Conservation (phyloP, 345 rosid species). For the Brassica nigra region DNA sequence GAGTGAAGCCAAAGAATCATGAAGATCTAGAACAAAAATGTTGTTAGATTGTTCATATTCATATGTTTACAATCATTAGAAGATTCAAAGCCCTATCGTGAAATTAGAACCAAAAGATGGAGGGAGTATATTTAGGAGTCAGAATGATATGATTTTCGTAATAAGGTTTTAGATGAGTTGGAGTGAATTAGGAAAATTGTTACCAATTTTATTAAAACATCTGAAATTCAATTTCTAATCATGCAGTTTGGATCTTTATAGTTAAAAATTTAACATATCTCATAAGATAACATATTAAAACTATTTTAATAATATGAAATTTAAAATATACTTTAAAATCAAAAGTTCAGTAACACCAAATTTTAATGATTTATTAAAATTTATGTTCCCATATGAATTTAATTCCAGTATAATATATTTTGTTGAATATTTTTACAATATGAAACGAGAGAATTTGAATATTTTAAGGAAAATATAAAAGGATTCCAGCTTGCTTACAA, state of each 20-base stretch:
- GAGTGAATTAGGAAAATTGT: background rate
- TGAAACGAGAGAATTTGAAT: background rate
- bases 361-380: background rate
- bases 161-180: background rate
- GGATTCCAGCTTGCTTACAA: slow-evolving; percentile 22
- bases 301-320: background rate
- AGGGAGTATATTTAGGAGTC: background rate
- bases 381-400: background rate
- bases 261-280: background rate
- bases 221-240: background rate
- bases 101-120: background rate
- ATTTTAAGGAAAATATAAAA: background rate
- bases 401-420: background rate
- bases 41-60: background rate
- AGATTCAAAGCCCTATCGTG: background rate
- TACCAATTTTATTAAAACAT: too few species aligned
- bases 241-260: background rate
- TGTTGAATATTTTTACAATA: background rate
- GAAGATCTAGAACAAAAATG: background rate
- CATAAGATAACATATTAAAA: background rate
- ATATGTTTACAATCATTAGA: background rate
- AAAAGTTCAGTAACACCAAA: background rate
- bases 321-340: background rate
- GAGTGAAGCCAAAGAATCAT: background rate
- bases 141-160: background rate